These are phyloP conservation scores for Trypanosoma congolense DNA, from an alignment of 208 protist genomes.

Conservation along the genomic window DNA sequence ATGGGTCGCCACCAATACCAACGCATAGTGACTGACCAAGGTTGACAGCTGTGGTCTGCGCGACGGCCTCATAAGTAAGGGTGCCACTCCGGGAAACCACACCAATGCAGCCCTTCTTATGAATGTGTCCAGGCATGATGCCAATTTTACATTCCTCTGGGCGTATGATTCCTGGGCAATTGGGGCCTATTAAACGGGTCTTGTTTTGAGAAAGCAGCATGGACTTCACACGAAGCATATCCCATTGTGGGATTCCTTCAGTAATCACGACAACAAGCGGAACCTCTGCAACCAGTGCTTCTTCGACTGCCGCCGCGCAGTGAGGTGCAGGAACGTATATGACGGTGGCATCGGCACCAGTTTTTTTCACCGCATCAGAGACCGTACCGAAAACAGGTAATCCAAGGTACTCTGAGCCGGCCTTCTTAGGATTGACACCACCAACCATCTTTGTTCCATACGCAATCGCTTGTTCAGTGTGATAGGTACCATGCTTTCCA, in stretches of 20 bases:
- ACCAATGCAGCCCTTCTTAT: conserved; percentile 97
- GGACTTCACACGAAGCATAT: conserved; percentile 95
- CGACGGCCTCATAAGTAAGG: conserved; percentile 99
- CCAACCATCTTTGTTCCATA: conserved; percentile 99
- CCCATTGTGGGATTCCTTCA: conserved; percentile 98
- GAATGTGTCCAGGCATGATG: conserved; percentile 99
- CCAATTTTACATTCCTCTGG: conserved; percentile 99
- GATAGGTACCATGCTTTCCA: conserved; percentile 98
- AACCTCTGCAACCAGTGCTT: conserved; percentile 97
- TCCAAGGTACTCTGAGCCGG: conserved; percentile 90
- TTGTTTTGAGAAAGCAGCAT: conserved; percentile 90
- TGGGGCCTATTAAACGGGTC: conserved; percentile 96
- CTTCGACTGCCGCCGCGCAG: conserved; percentile 94
- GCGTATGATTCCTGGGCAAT: conserved; percentile 98
- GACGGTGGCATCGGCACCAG: conserved; percentile 92
- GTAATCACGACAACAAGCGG: conserved; percentile 98
- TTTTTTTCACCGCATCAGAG: conserved; percentile 86
- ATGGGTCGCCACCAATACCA: conserved; percentile 99
- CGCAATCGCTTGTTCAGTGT: conserved; percentile 94
- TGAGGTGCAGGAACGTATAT: conserved; percentile 97
- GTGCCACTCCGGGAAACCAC: conserved; percentile 99
- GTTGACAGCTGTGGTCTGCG: conserved; percentile 95
- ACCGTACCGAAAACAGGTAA: conserved; percentile 95
- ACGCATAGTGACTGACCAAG: conserved; percentile 96
- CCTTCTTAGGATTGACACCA: conserved; percentile 96